Conservation (phyloP, 345 rosid genomes). For the Gossypium sturtianum region DNA sequence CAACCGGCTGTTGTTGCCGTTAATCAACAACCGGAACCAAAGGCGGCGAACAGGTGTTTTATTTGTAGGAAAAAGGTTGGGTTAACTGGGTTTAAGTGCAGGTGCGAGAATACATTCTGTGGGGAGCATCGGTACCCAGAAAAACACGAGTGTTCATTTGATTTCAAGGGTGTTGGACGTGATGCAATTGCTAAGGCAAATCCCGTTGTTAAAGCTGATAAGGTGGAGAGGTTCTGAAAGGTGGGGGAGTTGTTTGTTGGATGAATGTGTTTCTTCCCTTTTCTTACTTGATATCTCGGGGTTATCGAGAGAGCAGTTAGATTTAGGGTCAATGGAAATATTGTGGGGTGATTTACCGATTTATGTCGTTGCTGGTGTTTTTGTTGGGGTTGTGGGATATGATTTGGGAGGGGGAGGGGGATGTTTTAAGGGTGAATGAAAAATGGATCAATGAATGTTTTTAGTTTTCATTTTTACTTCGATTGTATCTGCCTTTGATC, state of each 20-base stretch:
- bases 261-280: conserved; percentile 3
- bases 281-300: neutral
- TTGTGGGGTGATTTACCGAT: neutral
- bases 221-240: conserved; percentile 59
- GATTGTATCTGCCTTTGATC: neutral
- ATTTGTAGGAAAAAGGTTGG: conserved; percentile 79
- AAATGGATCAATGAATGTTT: conserved; percentile 28
- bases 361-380: conserved; percentile 5
- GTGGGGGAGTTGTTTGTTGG: neutral
- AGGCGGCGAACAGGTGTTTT: conserved; percentile 43
- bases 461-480: conserved; percentile 3
- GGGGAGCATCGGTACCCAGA: conserved; percentile 82
- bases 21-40: conserved; percentile 20
- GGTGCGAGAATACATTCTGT: conserved; percentile 71
- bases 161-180: conserved; percentile 73
- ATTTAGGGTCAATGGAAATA: conserved; percentile 5
- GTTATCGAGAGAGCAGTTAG: neutral
- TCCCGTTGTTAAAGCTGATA: conserved; percentile 75
- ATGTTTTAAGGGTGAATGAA: conserved; percentile 13
- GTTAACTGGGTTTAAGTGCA: conserved; percentile 68
- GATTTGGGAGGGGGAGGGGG: neutral
- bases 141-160: conserved; percentile 59
- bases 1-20: neutral
- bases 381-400: neutral
- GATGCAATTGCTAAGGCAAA: conserved; percentile 66